Percentiles rank a stretch among this genome's conserved stretches.
phyloP scores from a whole-genome alignment of 495 filamentous ascomycete species.

The Xylaria grammica region DNA sequence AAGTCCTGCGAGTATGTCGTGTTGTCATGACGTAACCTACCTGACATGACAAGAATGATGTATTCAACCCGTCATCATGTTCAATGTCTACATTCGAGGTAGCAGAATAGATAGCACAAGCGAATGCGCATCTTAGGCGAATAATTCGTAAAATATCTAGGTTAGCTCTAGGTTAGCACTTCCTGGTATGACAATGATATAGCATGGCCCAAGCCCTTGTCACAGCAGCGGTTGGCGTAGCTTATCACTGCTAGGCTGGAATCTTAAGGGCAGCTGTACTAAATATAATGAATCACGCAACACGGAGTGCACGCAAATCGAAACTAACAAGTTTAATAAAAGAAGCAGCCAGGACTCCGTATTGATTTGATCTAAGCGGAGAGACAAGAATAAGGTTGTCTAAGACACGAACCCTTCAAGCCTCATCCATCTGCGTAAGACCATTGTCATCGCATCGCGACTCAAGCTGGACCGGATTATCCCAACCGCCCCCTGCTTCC shows the following conservation, averaged over 20 bases:
- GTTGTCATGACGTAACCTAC: neutral
- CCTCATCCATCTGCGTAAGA: neutral
- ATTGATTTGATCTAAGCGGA: slow-evolving; percentile 8
- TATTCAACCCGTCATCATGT: neutral
- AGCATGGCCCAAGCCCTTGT: no score
- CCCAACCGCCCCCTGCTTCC: neutral
- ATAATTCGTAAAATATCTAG: no score
- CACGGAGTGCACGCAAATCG: neutral
- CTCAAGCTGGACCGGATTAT: neutral
- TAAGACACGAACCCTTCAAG: neutral
- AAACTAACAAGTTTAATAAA: neutral
- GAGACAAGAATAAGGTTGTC: neutral
- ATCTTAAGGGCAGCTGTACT: no score
- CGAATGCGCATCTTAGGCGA: no score
- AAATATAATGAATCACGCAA: neutral
- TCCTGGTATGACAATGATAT: no score
- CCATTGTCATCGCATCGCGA: neutral
- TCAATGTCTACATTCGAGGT: no score
- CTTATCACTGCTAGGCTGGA: no score
- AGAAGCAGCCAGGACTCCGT: neutral
- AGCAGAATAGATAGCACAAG: no score
- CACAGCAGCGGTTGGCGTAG: no score
- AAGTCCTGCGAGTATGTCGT: no score
- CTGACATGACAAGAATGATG: neutral
- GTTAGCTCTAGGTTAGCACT: no score